Base-by-base conservation (phyloP, 2,329 filamentous ascomycete species). In the Dactylella cylindrospora region DNA sequence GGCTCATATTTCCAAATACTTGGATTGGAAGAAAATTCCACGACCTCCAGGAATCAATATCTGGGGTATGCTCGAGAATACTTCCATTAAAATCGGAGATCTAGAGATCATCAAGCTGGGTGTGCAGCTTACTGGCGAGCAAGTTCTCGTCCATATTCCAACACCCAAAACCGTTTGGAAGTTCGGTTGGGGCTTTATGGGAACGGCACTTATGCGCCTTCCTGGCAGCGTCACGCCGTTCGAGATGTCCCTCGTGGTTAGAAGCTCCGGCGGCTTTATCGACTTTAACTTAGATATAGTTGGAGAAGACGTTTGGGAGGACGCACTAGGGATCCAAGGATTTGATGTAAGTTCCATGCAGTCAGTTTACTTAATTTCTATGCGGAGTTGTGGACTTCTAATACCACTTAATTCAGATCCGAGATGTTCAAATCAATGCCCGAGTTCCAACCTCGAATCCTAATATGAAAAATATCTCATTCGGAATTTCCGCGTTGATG, bases 51-150 rank as follows among this genome's bases (percentile, higher is more conserved):
- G 41, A 2, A 26, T 45, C 15, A 33, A 45, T 33, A 17, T 45
- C n/a, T 45, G 41, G 41, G 41, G 41, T 23, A 32, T 45, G 28
- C 41, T 45, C 8, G 41, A 45, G 41, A 45, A 45, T 33, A 10
- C 33, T 32, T 45, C 41, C 7, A 13, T 45, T 20, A 45, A 33
- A 3, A 32, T 45, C 7, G 41, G 41, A 20, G 33, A 31, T 20
- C 8, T 45, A 1, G 17, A 45, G 17, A 13, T 45, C 7, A n/a
- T 29, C 5, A 45, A 26, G 2, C 41, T 45, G 12, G 41, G 41
- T 15, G 41, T 45, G 3, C 28, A 45, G 28, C 28, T 45, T 23
- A 45, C 28, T 5, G 41, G 28, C 8, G 12, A 5, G 10, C 31
- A 20, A 13, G 26, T 32, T 13, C 25, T 45, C n/a, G 10, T 45